phyloP scores from a whole-genome alignment of 1,284 basidiomycete species.

The Ceratobasidium papillatum region DNA sequence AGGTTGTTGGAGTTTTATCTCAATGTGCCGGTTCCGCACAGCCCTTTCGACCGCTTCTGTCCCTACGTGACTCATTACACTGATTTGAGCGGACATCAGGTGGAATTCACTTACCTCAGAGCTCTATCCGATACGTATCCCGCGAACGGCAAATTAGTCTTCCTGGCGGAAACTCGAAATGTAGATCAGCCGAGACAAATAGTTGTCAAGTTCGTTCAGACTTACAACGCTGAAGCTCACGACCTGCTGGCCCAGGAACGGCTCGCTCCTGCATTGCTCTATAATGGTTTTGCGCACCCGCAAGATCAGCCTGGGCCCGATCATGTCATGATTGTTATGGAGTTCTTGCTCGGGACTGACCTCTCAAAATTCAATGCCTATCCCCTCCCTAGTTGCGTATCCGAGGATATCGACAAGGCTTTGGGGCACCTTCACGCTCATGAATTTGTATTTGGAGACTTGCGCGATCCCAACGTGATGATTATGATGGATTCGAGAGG shows the following conservation, averaged over 20 bases:
- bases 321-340: conserved; percentile 36
- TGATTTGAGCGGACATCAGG: neutral
- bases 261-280: conserved; percentile 42
- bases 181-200: neutral
- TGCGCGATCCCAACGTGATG: conserved; percentile 28
- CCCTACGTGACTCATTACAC: neutral
- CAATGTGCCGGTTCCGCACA: neutral
- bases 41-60: neutral
- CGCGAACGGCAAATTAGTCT: neutral
- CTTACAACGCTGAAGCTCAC: conserved; percentile 39
- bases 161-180: neutral
- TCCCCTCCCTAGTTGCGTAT: neutral
- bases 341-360: neutral
- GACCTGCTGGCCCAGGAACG: conserved; percentile 30
- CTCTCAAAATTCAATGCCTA: neutral
- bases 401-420: conserved; percentile 6
- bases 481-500: neutral
- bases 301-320: neutral
- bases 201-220: conserved; percentile 43
- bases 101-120: neutral
- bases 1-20: neutral
- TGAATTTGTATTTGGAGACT: conserved; percentile 31
- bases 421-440: conserved; percentile 11
- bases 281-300: conserved; percentile 10
- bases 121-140: neutral